These are phyloP conservation scores for Marasmius oreades DNA, from an alignment of 1,284 basidiomycete species.

Conservation along the genomic window DNA sequence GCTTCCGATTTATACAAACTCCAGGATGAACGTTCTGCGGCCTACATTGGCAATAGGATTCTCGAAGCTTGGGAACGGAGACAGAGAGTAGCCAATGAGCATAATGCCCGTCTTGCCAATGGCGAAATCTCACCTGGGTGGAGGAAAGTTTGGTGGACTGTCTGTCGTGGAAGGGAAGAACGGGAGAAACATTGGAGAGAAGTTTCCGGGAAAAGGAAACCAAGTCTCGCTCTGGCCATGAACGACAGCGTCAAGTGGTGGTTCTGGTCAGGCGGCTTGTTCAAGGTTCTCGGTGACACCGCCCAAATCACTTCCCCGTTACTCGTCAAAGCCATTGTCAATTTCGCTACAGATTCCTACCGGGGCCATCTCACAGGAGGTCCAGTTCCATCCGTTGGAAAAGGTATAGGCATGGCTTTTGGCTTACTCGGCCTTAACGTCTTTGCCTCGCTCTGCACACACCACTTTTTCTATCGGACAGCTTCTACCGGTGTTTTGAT, in stretches of 20 bases:
- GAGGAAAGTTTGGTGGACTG: conserved; percentile 56
- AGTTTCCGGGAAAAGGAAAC: conserved; percentile 56
- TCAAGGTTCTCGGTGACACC: conserved; percentile 76
- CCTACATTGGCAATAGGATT: conserved; percentile 61
- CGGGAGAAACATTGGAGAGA: conserved; percentile 65
- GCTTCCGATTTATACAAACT: conserved; percentile 85
- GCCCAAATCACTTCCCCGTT: conserved; percentile 75
- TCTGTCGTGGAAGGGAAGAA: conserved; percentile 49
- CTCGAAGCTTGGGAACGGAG: conserved; percentile 63
- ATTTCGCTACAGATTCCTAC: conserved; percentile 70
- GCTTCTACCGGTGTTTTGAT: conserved; percentile 77
- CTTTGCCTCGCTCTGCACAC: conserved; percentile 62
- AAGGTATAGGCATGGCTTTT: conserved; percentile 74
- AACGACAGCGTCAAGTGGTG: conserved; percentile 80
- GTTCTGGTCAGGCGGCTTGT: conserved; percentile 78
- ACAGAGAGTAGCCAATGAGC: conserved; percentile 55
- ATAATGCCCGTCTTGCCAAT: conserved; percentile 63
- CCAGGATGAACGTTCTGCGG: conserved; percentile 57
- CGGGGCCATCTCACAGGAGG: conserved; percentile 44
- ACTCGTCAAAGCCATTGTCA: conserved; percentile 69
- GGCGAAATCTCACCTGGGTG: conserved; percentile 62
- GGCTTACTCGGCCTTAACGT: conserved; percentile 71
- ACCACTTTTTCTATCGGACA: conserved; percentile 81
- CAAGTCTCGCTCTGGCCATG: conserved; percentile 74
- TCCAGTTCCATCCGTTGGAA: conserved; percentile 56